A percentile compares a stretch with the other conserved stretches of the same genome.
These are phyloP conservation scores for Amphichorda felina DNA, from an alignment of 2,329 filamentous ascomycete species.

Conservation along the genomic window DNA sequence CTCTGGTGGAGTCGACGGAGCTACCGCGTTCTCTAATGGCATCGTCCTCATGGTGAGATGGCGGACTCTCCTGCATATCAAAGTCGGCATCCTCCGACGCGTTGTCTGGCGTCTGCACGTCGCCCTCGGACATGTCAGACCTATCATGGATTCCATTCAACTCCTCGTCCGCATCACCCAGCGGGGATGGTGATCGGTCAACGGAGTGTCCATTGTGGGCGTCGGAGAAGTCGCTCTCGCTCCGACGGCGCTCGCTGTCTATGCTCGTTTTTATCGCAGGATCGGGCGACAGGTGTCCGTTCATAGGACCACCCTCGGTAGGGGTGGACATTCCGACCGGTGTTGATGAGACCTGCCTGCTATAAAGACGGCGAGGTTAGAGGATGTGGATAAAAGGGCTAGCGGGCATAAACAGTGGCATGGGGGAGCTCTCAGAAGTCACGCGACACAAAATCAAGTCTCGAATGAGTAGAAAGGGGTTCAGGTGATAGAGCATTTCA, in stretches of 20 bases:
- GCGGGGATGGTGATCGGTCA: constrained; percentile 29
- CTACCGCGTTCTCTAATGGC: constrained; percentile 46
- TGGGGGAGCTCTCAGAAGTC: constrained; percentile 1
- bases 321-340: constrained; percentile 51
- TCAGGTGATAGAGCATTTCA: constrained; percentile 18
- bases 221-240: constrained; percentile 68
- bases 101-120: constrained; percentile 38
- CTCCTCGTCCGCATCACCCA: constrained; percentile 28
- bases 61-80: constrained; percentile 52
- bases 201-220: constrained; percentile 45
- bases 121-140: constrained; percentile 28
- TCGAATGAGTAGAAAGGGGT: constrained; percentile 7
- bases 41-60: constrained; percentile 30
- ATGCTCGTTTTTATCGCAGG: constrained; percentile 27
- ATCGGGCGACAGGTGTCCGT: constrained; percentile 51
- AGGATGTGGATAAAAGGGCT: constrained; percentile 10
- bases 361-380: constrained; percentile 23
- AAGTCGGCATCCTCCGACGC: constrained; percentile 63
- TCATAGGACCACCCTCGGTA: constrained; percentile 48
- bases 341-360: constrained; percentile 47
- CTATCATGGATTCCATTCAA: constrained; percentile 27
- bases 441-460: constrained; percentile 16
- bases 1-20: constrained; percentile 59
- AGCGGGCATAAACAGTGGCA: not conserved
- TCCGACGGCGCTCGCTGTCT: constrained; percentile 19